Base-by-base conservation (phyloP, 202 grass and related monocot species). In the Schoenoplectus tabernaemontani region DNA sequence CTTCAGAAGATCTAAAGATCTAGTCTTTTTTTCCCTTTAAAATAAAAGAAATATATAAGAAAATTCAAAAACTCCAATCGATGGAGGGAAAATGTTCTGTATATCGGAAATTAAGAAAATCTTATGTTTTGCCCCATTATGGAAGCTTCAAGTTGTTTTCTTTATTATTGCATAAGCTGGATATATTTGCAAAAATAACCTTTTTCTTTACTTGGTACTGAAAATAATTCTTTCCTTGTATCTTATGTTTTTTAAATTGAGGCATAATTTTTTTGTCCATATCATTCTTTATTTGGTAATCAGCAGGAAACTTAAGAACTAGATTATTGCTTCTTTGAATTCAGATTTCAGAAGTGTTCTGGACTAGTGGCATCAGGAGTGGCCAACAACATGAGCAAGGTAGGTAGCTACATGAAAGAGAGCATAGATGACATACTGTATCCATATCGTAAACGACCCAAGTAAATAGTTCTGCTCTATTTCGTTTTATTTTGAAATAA, bases 291-390 rank as follows among this genome's bases (percentile, higher is more conserved):
- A 34, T 30, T 48, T 64, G 59, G 23, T 64, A 61, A 59, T 60
- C 57, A n/a, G 22, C 33, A 78, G 60, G 6, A 34, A 17, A 51
- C 5, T 73, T 73, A 44, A 28, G 2, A 51, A 33, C 22, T 30
- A 50, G 23, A 16, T 59, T 75, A 13, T 41, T 28, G 37, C 50
- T 83, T 74, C 34, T 16, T 24, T 61, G 37, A 16, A 36, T 90
- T 62, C 91, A 98, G 95, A 80, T 95, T 95, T 86, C 84, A 62
- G 69, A 92, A 82, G 76, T 92, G 87, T 43, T 84, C 95, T 9
- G 95, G 95, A 59, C 76, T 98, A 32, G 95, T 98, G 0, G 91
- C 91, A 43, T 90, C 95, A 63, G 91, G 95, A 19, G 89, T 90
- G 3, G 89, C 50, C 12, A 91, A 86, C 73, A 98, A 98, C 78